Evolutionary conservation across 805 yeast genomes (phyloP).

Genomic region (Saccharomycopsis schoenii): DNA sequence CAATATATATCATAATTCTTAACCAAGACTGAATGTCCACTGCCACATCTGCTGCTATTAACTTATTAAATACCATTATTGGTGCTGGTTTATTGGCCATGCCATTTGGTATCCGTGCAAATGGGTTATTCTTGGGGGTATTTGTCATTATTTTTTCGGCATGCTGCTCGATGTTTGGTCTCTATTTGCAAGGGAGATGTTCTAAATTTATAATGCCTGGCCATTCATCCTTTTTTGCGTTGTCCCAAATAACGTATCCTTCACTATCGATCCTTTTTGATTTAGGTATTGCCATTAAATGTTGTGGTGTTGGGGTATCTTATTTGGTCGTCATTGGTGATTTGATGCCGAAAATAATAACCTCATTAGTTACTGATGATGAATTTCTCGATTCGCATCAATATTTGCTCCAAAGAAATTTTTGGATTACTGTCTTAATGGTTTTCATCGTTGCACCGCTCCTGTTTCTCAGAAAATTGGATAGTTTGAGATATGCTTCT

Average conservation of each 20-base stretch:
- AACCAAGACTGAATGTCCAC: conserved; percentile 19
- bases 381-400: conserved; percentile 19
- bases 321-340: conserved; percentile 65
- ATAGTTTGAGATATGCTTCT: conserved; percentile 79
- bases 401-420: conserved; percentile 32
- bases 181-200: conserved; percentile 51
- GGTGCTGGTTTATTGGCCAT: conserved; percentile 62
- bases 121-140: conserved; percentile 37
- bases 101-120: conserved; percentile 53
- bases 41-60: conserved; percentile 40
- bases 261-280: conserved; percentile 53
- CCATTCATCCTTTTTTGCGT: conserved; percentile 56
- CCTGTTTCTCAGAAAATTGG: conserved; percentile 64
- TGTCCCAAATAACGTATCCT: conserved; percentile 53
- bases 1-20: too few relatives aligned
- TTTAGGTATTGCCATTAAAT: conserved; percentile 58
- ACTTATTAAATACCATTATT: conserved; percentile 45
- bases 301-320: conserved; percentile 62
- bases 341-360: conserved; percentile 51
- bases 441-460: conserved; percentile 35
- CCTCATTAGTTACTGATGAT: conserved; percentile 22
- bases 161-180: conserved; percentile 45
- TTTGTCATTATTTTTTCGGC: conserved; percentile 33
- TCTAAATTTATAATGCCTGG: conserved; percentile 41
- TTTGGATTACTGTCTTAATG: conserved; percentile 58